Percentiles rank a stretch among this genome's conserved stretches.
These are phyloP conservation scores for Amanita rimosa DNA, from an alignment of 768 basidiomycete species.

Conservation along the genomic window DNA sequence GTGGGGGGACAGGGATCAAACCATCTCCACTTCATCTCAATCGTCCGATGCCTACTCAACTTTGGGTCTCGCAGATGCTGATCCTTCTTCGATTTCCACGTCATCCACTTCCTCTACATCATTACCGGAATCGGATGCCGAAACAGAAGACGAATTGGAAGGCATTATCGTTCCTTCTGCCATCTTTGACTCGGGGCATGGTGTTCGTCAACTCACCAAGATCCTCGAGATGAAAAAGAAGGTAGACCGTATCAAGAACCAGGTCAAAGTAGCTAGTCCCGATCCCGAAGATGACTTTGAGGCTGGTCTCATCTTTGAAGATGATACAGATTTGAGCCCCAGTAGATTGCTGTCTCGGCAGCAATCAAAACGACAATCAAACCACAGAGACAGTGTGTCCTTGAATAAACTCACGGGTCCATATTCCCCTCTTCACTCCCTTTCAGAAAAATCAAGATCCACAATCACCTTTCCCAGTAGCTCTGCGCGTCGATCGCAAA, in stretches of 20 bases:
- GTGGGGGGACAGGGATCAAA: conserved; percentile 78
- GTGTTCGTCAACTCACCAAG: conserved; percentile 37
- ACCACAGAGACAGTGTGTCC: conserved; percentile 52
- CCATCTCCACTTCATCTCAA: conserved; percentile 69
- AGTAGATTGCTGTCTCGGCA: conserved; percentile 49
- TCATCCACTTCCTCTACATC: conserved; percentile 56
- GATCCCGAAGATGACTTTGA: conserved; percentile 83
- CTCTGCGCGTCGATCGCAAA: conserved; percentile 59
- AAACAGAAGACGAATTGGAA: conserved; percentile 66
- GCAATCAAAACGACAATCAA: conserved; percentile 30
- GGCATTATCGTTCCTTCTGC: conserved; percentile 70
- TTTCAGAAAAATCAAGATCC: conserved; percentile 59
- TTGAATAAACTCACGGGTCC: conserved; percentile 35
- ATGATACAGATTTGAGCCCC: conserved; percentile 74
- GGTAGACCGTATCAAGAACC: conserved; percentile 27
- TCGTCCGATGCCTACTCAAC: conserved; percentile 84
- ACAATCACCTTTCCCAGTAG: conserved; percentile 59
- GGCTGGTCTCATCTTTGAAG: conserved; percentile 72
- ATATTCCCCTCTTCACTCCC: conserved; percentile 56
- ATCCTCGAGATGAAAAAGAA: conserved; percentile 46
- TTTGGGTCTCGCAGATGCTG: conserved; percentile 63
- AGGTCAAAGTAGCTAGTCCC: conserved; percentile 39
- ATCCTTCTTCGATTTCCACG: conserved; percentile 61
- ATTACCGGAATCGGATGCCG: conserved; percentile 60
- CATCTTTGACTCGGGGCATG: conserved; percentile 63